Conservation (phyloP, 129 eudicot genomes). For the Tanacetum coccineum region DNA sequence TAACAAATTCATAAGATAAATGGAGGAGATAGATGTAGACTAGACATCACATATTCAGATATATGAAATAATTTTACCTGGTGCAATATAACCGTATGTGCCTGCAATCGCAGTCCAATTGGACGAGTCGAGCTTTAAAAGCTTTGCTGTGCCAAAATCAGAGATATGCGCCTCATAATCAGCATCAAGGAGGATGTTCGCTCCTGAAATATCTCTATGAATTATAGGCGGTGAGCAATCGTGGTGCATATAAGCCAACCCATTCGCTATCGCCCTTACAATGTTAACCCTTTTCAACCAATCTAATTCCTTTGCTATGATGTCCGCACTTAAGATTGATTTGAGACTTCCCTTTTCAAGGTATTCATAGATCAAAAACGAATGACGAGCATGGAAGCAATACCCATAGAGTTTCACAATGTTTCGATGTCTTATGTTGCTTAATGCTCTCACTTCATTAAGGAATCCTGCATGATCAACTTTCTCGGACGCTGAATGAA, state of each 20-base stretch:
- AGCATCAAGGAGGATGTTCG: constrained; percentile 16
- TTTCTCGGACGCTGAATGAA: constrained; percentile 14
- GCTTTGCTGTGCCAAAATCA: constrained; percentile 21
- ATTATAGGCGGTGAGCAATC: not conserved
- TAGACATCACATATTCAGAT: not conserved
- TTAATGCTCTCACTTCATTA: constrained; percentile 8
- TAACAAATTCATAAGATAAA: no score
- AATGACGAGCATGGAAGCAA: no score
- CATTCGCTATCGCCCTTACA: constrained; percentile 11
- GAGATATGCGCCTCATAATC: constrained; percentile 20
- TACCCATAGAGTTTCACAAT: no score
- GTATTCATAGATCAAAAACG: not conserved
- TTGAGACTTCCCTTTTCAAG: constrained; percentile 18
- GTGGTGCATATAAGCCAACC: constrained; percentile 28
- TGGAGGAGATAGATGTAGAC: constrained; percentile 4
- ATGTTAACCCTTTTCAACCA: constrained; percentile 22
- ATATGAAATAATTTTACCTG: constrained; percentile 16
- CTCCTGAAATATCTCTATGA: no score
- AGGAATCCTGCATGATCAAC: constrained; percentile 13
- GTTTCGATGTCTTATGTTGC: not conserved
- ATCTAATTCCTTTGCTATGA: constrained; percentile 6
- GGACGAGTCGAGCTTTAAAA: constrained; percentile 10
- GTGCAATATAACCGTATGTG: constrained; percentile 26
- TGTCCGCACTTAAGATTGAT: not conserved
- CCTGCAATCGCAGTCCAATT: constrained; percentile 25